Conservation (phyloP, 2,329 filamentous ascomycete genomes). For the Sporothrix euskadiensis region DNA sequence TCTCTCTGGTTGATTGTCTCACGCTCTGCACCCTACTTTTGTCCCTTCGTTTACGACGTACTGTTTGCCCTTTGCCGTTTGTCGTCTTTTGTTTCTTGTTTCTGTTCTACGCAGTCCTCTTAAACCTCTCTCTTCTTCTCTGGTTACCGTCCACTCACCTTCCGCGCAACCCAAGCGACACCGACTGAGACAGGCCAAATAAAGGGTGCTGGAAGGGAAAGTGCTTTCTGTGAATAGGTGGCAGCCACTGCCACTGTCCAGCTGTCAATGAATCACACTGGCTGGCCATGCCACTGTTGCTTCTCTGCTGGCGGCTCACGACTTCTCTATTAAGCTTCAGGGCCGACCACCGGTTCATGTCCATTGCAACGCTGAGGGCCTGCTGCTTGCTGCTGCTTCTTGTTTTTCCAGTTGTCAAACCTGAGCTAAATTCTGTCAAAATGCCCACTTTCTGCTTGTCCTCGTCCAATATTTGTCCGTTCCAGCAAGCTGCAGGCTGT, state of each 20-base stretch:
- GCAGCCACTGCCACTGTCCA: not conserved
- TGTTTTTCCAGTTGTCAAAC: not conserved
- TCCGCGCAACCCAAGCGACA: not conserved
- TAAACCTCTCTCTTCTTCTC: not conserved
- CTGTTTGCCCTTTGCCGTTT: not conserved
- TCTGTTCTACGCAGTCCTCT: not conserved
- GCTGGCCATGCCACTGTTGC: not conserved
- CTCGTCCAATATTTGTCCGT: slow-evolving; percentile 9
- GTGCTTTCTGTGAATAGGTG: no score
- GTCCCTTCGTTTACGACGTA: not conserved
- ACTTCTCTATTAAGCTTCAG: not conserved
- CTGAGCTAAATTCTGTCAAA: not conserved
- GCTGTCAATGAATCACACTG: not conserved
- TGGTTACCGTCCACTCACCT: no score
- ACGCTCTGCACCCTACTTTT: not conserved
- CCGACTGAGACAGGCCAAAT: slow-evolving; percentile 1
- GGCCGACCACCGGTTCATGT: slow-evolving; percentile 15
- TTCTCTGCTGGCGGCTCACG: not conserved
- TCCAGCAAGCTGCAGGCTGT: not conserved
- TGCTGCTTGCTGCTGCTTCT: not conserved
- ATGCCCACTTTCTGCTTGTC: not conserved
- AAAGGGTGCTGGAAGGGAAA: no score
- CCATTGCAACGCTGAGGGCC: not conserved
- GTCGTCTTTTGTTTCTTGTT: not conserved
- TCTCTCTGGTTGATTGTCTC: not conserved